These are phyloP conservation scores for Phellinidium pouzarii DNA, from an alignment of 1,284 basidiomycete genomes.

Conservation along the genomic window DNA sequence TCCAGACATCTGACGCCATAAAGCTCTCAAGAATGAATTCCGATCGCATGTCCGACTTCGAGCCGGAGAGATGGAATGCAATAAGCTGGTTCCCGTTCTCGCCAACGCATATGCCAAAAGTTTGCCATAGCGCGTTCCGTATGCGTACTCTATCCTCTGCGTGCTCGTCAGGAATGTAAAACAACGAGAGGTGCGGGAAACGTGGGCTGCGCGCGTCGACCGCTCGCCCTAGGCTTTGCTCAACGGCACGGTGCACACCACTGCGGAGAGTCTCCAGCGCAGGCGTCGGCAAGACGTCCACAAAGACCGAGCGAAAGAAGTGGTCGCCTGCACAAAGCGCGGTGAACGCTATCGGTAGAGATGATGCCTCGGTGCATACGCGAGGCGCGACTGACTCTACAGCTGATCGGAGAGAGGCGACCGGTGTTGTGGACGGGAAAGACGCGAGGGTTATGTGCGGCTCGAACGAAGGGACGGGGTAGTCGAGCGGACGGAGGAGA, in stretches of 20 bases:
- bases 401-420: slow-evolving; percentile 32
- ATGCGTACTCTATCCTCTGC: slow-evolving; percentile 31
- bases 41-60: background rate
- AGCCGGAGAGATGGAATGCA: background rate
- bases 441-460: slow-evolving; percentile 68
- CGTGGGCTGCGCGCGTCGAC: slow-evolving; percentile 41
- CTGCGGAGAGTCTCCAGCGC: slow-evolving; percentile 44
- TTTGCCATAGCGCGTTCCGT: slow-evolving; percentile 32
- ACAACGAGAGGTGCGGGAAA: slow-evolving; percentile 65
- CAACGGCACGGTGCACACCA: slow-evolving; percentile 37
- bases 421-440: slow-evolving; percentile 31
- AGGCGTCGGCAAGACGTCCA: slow-evolving; percentile 39
- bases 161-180: slow-evolving; percentile 60
- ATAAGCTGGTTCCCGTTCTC: slow-evolving; percentile 22
- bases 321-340: slow-evolving; percentile 48
- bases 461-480: slow-evolving; percentile 51
- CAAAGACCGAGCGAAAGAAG: slow-evolving; percentile 67
- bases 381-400: slow-evolving; percentile 31
- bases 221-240: slow-evolving; percentile 17
- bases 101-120: slow-evolving; percentile 27
- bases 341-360: slow-evolving; percentile 41
- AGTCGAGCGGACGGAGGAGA: slow-evolving; percentile 22
- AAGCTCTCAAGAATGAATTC: slow-evolving; percentile 39
- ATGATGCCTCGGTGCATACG: background rate
- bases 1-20: slow-evolving; percentile 50